Percentiles rank a stretch among this genome's conserved stretches.
These are phyloP conservation scores for Solanum appendiculatum DNA, from an alignment of 257 asterid genomes.

Conservation along the genomic window DNA sequence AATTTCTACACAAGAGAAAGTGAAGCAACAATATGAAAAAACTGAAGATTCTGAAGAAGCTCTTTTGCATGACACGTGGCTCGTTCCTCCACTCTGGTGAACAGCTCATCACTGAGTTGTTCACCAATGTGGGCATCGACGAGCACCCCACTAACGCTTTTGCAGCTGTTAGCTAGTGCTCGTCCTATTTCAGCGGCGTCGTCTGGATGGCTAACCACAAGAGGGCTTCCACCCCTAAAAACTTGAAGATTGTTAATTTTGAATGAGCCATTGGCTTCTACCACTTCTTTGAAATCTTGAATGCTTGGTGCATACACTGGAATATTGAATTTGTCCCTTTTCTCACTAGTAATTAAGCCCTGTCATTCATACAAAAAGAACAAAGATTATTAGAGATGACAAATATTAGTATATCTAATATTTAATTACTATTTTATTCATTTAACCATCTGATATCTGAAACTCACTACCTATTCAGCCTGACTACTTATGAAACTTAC, in stretches of 20 bases:
- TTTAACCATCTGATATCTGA: background rate
- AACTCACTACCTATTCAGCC: too few relatives aligned
- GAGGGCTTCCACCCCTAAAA: slow-evolving; percentile 86
- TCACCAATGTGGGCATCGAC: slow-evolving; percentile 95
- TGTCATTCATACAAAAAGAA: background rate
- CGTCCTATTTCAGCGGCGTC: slow-evolving; percentile 86
- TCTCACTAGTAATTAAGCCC: slow-evolving; percentile 68
- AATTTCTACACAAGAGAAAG: slow-evolving; percentile 46
- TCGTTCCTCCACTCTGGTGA: slow-evolving; percentile 54
- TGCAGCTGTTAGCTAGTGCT: slow-evolving; percentile 75
- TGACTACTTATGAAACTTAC: too few relatives aligned
- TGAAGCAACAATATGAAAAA: slow-evolving; percentile 86
- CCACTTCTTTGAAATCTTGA: slow-evolving; percentile 88
- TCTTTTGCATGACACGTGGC: slow-evolving; percentile 68
- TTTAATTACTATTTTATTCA: background rate
- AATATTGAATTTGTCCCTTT: slow-evolving; percentile 80
- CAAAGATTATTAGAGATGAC: background rate
- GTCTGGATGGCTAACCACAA: slow-evolving; percentile 69
- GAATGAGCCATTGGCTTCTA: slow-evolving; percentile 69
- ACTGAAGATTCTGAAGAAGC: slow-evolving; percentile 66
- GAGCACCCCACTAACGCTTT: slow-evolving; percentile 79
- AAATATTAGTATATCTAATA: background rate
- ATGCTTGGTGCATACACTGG: slow-evolving; percentile 89
- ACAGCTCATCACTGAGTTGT: slow-evolving; percentile 59
- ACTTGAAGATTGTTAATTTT: slow-evolving; percentile 59